Percentiles rank a stretch among this genome's conserved stretches.
phyloP scores from a whole-genome alignment of 306 rosid species.

The Biancaea sappan region DNA sequence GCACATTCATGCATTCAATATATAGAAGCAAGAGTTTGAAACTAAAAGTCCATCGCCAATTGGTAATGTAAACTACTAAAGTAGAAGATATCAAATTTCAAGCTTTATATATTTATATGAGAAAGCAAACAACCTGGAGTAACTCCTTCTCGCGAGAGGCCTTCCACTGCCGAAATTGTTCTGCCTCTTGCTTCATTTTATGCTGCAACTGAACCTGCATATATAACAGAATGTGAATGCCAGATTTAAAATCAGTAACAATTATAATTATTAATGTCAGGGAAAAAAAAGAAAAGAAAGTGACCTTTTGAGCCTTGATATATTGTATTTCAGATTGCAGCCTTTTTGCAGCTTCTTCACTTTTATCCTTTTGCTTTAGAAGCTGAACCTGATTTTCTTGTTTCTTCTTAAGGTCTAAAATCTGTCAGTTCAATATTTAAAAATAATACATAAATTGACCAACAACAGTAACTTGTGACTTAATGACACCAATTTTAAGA shows the following conservation, averaged over 20 bases:
- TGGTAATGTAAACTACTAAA: constrained; percentile 20
- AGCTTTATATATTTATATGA: constrained; percentile 17
- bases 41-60: background rate
- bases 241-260: constrained; percentile 20
- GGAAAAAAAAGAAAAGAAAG: constrained; percentile 24
- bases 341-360: constrained; percentile 79
- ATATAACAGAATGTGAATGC: constrained; percentile 17
- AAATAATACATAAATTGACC: constrained; percentile 5
- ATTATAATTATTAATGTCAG: constrained; percentile 4
- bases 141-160: constrained; percentile 81
- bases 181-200: constrained; percentile 81
- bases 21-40: constrained; percentile 1
- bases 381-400: constrained; percentile 82
- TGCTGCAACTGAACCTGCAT: constrained; percentile 81
- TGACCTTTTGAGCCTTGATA: constrained; percentile 78
- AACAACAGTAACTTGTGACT: constrained; percentile 23
- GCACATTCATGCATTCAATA: constrained; percentile 25
- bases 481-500: constrained; percentile 20
- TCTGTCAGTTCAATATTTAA: constrained; percentile 50
- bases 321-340: constrained; percentile 79
- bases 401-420: constrained; percentile 74
- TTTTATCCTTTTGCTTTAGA: constrained; percentile 72
- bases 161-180: constrained; percentile 83
- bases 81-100: constrained; percentile 8
- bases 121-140: constrained; percentile 64